Evolutionary conservation across 2,329 filamentous ascomycete genomes (phyloP).

Genomic region (Clonostachys byssicola): DNA sequence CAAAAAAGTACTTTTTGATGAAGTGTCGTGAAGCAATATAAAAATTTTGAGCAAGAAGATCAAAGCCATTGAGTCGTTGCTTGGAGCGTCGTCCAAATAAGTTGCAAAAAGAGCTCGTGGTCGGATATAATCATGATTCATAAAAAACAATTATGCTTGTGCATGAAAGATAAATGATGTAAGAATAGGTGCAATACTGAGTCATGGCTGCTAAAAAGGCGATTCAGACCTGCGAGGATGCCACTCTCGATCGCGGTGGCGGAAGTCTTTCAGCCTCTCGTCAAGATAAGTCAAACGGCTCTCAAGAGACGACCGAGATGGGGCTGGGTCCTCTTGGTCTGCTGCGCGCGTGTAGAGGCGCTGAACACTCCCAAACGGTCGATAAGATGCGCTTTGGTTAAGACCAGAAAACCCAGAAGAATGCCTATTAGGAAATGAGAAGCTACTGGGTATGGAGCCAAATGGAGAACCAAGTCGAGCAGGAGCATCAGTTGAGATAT

Average conservation of each 20-base stretch:
- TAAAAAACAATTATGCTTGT: too few relatives aligned
- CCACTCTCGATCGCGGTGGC: slow-evolving; percentile 30
- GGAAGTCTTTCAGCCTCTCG: slow-evolving; percentile 50
- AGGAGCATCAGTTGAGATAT: slow-evolving; percentile 27
- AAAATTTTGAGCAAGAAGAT: too few relatives aligned
- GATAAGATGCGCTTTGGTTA: slow-evolving; percentile 36
- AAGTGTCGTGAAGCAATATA: too few relatives aligned
- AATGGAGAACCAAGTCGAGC: slow-evolving; percentile 58
- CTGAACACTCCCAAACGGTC: slow-evolving; percentile 55
- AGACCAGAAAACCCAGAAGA: slow-evolving; percentile 36
- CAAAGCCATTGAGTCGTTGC: too few relatives aligned
- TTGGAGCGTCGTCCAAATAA: too few relatives aligned
- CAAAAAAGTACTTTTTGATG: too few relatives aligned
- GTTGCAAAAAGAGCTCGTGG: too few relatives aligned
- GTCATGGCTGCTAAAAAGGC: slow-evolving; percentile 26
- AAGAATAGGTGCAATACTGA: too few relatives aligned
- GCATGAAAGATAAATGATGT: too few relatives aligned
- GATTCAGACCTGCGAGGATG: slow-evolving; percentile 41
- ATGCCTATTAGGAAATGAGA: slow-evolving; percentile 55
- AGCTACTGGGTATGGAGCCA: slow-evolving; percentile 41
- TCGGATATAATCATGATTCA: too few relatives aligned
- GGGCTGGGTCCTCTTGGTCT: neutral
- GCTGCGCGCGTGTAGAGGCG: slow-evolving; percentile 27
- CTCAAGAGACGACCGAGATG: slow-evolving; percentile 34
- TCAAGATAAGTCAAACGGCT: slow-evolving; percentile 54